Evolutionary conservation across 192 early-diverging fungal species (phyloP).

Genomic region (Spinellus fusiger): DNA sequence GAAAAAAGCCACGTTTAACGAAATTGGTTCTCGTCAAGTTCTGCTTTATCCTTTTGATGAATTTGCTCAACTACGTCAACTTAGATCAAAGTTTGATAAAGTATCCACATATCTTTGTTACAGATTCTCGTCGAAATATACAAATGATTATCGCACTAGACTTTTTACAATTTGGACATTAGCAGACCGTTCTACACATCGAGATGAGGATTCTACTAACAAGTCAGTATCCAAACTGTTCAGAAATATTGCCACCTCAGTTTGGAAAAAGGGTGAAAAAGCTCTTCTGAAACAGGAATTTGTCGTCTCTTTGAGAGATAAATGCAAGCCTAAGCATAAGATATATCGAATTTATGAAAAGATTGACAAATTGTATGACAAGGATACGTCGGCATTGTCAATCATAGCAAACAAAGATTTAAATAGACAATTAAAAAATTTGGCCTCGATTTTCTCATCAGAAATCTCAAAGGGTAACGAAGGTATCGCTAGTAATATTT

Average conservation of each 20-base stretch:
- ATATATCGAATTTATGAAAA: background rate
- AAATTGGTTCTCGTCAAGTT: slow-evolving; percentile 4
- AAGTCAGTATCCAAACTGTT: background rate
- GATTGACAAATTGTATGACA: slow-evolving; percentile 2
- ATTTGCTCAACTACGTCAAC: slow-evolving; percentile 10
- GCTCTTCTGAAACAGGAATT: background rate
- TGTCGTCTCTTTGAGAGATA: slow-evolving; percentile 1
- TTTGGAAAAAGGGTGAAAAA: background rate
- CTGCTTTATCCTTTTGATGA: slow-evolving; percentile 13
- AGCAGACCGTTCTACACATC: background rate
- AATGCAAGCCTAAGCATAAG: background rate
- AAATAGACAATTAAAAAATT: background rate
- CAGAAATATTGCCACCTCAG: background rate
- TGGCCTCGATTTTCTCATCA: background rate
- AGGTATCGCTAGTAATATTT: background rate
- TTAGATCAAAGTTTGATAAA: slow-evolving; percentile 7
- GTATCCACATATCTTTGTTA: slow-evolving; percentile 2
- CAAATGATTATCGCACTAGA: slow-evolving; percentile 3
- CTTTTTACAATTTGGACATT: slow-evolving; percentile 9
- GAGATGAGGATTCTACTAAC: background rate
- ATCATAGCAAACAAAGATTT: slow-evolving; percentile 2
- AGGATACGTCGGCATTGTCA: background rate
- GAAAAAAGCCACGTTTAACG: background rate
- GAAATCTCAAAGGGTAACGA: background rate
- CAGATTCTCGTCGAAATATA: slow-evolving; percentile 2